Evolutionary conservation across 2,329 filamentous ascomycete genomes (phyloP).

Genomic region (Pleoardoris graminearum): DNA sequence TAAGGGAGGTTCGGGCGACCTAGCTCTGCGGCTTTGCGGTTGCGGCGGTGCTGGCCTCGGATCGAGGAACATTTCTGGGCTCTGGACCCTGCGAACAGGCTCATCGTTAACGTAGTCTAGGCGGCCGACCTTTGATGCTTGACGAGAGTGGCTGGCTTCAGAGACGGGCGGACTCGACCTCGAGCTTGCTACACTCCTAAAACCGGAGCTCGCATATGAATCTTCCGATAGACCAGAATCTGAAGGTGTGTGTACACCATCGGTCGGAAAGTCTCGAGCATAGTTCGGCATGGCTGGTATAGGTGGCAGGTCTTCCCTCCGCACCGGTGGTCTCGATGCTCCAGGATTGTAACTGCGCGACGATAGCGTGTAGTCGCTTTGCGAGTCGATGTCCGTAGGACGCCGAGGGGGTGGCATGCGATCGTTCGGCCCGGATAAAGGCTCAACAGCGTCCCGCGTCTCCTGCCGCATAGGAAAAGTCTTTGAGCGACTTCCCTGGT

Average conservation of each 20-base stretch:
- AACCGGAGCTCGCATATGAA: slow-evolving; percentile 40
- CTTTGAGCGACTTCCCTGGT: slow-evolving; percentile 22
- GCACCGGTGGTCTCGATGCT: slow-evolving; percentile 16
- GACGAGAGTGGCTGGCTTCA: slow-evolving; percentile 39
- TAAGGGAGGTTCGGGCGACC: slow-evolving; percentile 25
- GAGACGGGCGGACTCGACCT: slow-evolving; percentile 46
- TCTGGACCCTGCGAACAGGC: slow-evolving; percentile 29
- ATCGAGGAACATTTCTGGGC: slow-evolving; percentile 36
- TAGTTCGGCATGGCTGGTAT: slow-evolving; percentile 24
- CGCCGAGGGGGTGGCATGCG: slow-evolving; percentile 24
- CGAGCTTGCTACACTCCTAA: slow-evolving; percentile 42
- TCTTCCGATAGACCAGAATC: slow-evolving; percentile 47
- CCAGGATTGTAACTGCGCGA: slow-evolving; percentile 28
- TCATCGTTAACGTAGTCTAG: slow-evolving; percentile 29
- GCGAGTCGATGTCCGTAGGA: slow-evolving; percentile 24
- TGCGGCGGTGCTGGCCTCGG: slow-evolving; percentile 19
- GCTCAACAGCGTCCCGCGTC: slow-evolving; percentile 22
- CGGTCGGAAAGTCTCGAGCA: slow-evolving; percentile 28
- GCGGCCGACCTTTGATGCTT: slow-evolving; percentile 33
- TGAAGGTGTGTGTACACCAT: slow-evolving; percentile 43
- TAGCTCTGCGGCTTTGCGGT: slow-evolving; percentile 19
- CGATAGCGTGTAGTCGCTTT: slow-evolving; percentile 28
- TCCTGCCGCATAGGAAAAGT: slow-evolving; percentile 28
- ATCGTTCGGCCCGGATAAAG: slow-evolving; percentile 35
- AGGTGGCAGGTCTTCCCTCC: slow-evolving; percentile 29